These are phyloP conservation scores for Penicillium sp. DNA, from an alignment of 2,329 filamentous ascomycete genomes.

Conservation along the genomic window DNA sequence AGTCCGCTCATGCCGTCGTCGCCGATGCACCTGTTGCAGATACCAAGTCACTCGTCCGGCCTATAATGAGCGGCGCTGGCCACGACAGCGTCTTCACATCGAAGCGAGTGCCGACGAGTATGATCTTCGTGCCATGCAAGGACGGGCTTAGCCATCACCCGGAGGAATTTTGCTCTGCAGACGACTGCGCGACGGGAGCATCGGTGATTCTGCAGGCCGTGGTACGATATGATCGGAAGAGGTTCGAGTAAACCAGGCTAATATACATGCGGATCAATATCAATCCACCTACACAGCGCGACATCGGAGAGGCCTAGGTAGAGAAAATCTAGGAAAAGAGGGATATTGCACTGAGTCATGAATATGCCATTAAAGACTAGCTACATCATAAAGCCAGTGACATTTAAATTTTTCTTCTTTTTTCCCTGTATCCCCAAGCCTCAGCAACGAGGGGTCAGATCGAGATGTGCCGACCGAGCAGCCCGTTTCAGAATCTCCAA, in stretches of 20 bases:
- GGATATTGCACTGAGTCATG: slow-evolving; percentile 24
- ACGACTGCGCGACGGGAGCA: slow-evolving; percentile 58
- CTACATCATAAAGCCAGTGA: slow-evolving; percentile 29
- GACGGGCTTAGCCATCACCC: slow-evolving; percentile 64
- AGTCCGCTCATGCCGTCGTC: slow-evolving; percentile 58
- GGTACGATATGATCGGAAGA: slow-evolving; percentile 39
- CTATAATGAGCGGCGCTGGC: slow-evolving; percentile 63
- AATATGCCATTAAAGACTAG: slow-evolving; percentile 34
- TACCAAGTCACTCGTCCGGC: slow-evolving; percentile 45
- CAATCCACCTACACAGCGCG: no score
- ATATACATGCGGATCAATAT: no score
- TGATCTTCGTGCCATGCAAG: slow-evolving; percentile 65
- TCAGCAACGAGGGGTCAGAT: slow-evolving; percentile 16
- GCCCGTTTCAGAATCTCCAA: slow-evolving; percentile 26
- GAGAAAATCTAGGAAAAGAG: no score
- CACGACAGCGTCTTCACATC: slow-evolving; percentile 64
- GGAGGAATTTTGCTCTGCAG: slow-evolving; percentile 58
- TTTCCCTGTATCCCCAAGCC: slow-evolving; percentile 25
- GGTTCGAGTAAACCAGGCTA: slow-evolving; percentile 38
- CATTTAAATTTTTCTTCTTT: slow-evolving; percentile 28
- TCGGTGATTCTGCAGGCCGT: slow-evolving; percentile 39
- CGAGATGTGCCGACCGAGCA: slow-evolving; percentile 22
- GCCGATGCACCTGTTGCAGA: slow-evolving; percentile 46
- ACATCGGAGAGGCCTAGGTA: no score
- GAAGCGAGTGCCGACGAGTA: slow-evolving; percentile 59